Evolutionary conservation across 345 rosid species (phyloP).

Genomic region (Syzygium grande): DNA sequence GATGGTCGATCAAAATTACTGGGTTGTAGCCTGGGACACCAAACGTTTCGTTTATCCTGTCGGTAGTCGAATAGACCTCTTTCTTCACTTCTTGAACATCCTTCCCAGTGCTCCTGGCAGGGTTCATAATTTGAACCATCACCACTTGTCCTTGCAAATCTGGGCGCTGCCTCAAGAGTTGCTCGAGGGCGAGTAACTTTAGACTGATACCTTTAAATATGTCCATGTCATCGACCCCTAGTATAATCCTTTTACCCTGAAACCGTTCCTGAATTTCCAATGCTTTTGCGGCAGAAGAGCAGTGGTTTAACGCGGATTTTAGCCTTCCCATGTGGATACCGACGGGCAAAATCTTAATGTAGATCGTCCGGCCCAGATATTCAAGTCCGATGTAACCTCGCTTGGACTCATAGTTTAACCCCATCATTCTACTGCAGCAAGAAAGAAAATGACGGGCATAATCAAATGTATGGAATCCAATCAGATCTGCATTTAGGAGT

Average conservation of each 20-base stretch:
- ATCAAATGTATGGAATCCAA: conserved; percentile 43
- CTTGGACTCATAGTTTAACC: conserved; percentile 34
- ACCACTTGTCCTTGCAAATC: conserved; percentile 24
- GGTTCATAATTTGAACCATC: conserved; percentile 35
- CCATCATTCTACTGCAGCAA: conserved; percentile 40
- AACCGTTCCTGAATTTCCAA: conserved; percentile 26
- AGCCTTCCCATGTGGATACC: conserved; percentile 35
- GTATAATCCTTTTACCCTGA: conserved; percentile 18
- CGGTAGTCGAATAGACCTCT: conserved; percentile 12
- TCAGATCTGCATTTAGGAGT: conserved; percentile 33
- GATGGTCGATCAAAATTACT: conserved; percentile 28
- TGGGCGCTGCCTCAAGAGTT: conserved; percentile 19
- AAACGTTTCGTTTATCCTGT: conserved; percentile 18
- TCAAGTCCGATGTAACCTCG: conserved; percentile 39
- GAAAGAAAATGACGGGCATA: conserved; percentile 46
- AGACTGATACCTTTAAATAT: conserved; percentile 38
- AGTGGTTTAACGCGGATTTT: conserved; percentile 24
- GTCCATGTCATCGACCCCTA: conserved; percentile 46
- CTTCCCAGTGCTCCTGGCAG: conserved; percentile 35
- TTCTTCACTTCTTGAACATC: conserved; percentile 23
- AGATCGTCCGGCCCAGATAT: conserved; percentile 33
- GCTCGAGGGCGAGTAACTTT: conserved; percentile 31
- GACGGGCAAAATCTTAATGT: conserved; percentile 29
- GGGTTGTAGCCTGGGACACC: conserved; percentile 30
- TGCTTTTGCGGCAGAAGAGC: conserved; percentile 19